Evolutionary conservation across 352 stramenopile species (phyloP), one percentile per base, ranked within the genome.

Genomic region (Phytophthora cactorum): DNA sequence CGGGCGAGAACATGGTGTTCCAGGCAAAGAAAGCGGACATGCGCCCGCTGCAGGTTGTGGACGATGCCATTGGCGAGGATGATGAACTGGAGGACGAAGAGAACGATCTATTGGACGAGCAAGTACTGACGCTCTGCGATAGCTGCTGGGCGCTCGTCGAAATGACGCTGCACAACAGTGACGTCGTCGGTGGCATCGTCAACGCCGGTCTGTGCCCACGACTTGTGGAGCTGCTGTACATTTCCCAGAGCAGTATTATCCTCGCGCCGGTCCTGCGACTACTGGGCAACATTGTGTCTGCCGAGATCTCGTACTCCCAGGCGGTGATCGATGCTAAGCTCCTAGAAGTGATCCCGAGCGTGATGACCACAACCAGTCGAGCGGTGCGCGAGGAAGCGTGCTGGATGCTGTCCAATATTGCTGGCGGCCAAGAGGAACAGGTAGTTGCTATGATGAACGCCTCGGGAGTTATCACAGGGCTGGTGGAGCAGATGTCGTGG

Each of bases 371-470:
- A 51, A 90, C 84, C 4, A 93, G 86, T 56, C 88, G 88, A 22
- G 78, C 85, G 0, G 86, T 96, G 45, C 86, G 88, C 3, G 88
- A 96, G 68, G 88, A 96, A 63, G 86, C 84, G 49, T 94, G 85
- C 66, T 96, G 88, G 88, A 93, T 96, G 81, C 81, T 96, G 7
- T 93, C 86, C 5, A 93, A 96, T 59, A 92, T 96, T 66, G 86
- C 88, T 6, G 86, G 85, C 11, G 84, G 88, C 0, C 84, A 92
- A 25, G 78, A 78, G 5, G 82, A 92, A 41, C 88, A 93, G 27
- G 88, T 94, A 52, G 68, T 84, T 17, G 83, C 86, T 10, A 85
- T 96, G 78, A 86, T 94, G 57, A 77, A 91, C 17, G 73, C 84
- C 5, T 79, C 88, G 1, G 81, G 81, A 2, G 88, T 96, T 6